Evolutionary conservation across 176 grass and related monocot genomes (phyloP), one percentile per base, ranked within the genome.

Genomic region (Oryza punctata): DNA sequence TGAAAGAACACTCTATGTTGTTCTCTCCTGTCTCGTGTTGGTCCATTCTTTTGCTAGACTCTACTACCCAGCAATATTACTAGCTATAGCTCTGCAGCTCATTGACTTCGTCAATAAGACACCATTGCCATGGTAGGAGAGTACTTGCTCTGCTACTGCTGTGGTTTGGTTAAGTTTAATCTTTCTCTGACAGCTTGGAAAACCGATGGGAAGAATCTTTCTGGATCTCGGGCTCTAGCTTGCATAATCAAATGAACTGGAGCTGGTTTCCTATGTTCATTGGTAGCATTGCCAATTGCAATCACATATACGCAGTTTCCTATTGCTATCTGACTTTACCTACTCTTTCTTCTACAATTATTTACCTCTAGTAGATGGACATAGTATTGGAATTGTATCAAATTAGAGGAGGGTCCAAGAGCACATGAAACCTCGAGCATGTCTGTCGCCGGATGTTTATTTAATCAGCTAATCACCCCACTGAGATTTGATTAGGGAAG

Each of bases 351-450:
- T 27, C 54, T 10, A 61, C 14, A 63, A 68, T 82, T 64, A 3
- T 87, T 90, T 82, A 66, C 59, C n/a, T 70, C 61, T 32, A 47
- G 44, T 73, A 49, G 47, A 68, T 50, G 76, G 47, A 67, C 69
- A 18, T 57, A 57, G 10, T 63, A 16, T 33, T 25, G 23, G 49
- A 59, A 26, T 29, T 13, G 24, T 38, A 30, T 38, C 29, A 50
- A 61, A n/a, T n/a, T n/a, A 57, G 40, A 23, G 19, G 37, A 79
- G 84, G 52, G 76, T 85, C 72, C 72, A 77, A 33, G 27, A 69
- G 80, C 91, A 89, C 84, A 84, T 89, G 84, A 84, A 72, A 67
- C 91, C 84, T 77, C 76, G 65, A 84, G 91, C 91, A 92, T 92
- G 87, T 92, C 80, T 92, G 87, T 87, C 87, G 60, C 67, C 13